Evolutionary conservation across 176 grass and related monocot genomes (phyloP).

Genomic region (Oryza glaberrima): DNA sequence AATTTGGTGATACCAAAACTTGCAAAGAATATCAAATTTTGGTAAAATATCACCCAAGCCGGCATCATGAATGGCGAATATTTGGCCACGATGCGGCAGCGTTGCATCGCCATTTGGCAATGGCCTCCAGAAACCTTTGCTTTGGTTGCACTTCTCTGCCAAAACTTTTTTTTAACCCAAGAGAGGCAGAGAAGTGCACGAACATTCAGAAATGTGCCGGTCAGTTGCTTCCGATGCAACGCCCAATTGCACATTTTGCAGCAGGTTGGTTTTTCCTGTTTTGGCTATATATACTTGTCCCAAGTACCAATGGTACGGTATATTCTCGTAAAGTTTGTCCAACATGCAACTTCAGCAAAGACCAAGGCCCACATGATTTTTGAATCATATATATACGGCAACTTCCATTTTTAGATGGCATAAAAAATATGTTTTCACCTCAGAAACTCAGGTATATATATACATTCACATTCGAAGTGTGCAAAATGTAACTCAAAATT

Average conservation of each 20-base stretch:
- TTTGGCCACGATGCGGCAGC: not conserved
- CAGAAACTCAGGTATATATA: not conserved
- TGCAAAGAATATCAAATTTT: too few species aligned
- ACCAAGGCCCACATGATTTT: not conserved
- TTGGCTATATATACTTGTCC: not conserved
- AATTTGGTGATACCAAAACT: too few species aligned
- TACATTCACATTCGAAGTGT: not conserved
- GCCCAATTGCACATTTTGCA: not conserved
- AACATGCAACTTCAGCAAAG: not conserved
- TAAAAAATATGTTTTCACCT: not conserved
- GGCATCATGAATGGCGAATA: not conserved
- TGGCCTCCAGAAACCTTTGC: constrained; percentile 33
- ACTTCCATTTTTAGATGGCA: not conserved
- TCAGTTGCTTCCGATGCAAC: not conserved
- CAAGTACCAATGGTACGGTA: constrained; percentile 12
- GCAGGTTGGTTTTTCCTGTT: constrained; percentile 32
- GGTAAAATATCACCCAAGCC: too few species aligned
- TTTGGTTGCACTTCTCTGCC: constrained; percentile 49
- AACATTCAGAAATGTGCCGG: constrained; percentile 18
- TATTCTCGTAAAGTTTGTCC: not conserved
- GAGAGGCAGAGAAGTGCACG: constrained; percentile 8
- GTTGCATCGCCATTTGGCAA: constrained; percentile 46
- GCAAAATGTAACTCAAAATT: not conserved
- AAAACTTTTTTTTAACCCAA: not conserved
- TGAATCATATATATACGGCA: not conserved